phyloP scores from a whole-genome alignment of 768 basidiomycete species.

The Suillus cothurnatus region DNA sequence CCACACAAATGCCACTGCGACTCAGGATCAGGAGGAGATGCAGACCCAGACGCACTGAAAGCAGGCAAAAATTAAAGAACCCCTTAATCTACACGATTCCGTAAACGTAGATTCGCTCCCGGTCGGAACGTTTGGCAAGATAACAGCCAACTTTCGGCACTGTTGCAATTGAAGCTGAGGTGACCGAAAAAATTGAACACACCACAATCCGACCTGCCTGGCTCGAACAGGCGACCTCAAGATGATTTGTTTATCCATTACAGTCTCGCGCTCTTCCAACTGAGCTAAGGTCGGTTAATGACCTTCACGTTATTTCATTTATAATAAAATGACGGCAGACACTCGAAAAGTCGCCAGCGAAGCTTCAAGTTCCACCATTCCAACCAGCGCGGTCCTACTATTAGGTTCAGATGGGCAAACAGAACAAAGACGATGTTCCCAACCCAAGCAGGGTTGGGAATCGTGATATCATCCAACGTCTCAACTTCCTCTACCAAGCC shows the following conservation, averaged over 20 bases:
- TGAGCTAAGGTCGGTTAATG: slow-evolving; percentile 37
- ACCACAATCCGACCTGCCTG: slow-evolving; percentile 45
- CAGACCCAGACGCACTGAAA: too few relatives aligned
- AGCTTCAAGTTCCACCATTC: not conserved
- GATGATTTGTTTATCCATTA: slow-evolving; percentile 37
- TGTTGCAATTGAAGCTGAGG: not conserved
- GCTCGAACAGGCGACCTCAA: slow-evolving; percentile 49
- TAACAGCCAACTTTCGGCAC: not conserved
- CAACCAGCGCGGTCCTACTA: not conserved
- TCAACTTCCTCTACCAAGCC: slow-evolving; percentile 87
- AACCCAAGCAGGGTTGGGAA: slow-evolving; percentile 62
- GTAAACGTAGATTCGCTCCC: not conserved
- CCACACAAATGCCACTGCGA: not conserved
- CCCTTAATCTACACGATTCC: not conserved
- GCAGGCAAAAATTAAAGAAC: not conserved
- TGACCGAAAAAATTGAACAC: not conserved
- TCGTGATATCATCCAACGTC: slow-evolving; percentile 76
- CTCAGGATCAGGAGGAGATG: not conserved
- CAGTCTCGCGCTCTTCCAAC: slow-evolving; percentile 55
- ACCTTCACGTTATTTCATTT: not conserved
- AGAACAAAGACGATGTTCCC: slow-evolving; percentile 56
- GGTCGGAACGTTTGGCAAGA: too few relatives aligned
- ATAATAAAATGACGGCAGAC: not conserved
- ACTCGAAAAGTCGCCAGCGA: not conserved
- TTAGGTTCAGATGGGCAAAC: slow-evolving; percentile 61